Percentiles rank a stretch among this genome's conserved stretches.
phyloP scores from a whole-genome alignment of 805 yeast species.

The Wickerhamiella domercqiae region DNA sequence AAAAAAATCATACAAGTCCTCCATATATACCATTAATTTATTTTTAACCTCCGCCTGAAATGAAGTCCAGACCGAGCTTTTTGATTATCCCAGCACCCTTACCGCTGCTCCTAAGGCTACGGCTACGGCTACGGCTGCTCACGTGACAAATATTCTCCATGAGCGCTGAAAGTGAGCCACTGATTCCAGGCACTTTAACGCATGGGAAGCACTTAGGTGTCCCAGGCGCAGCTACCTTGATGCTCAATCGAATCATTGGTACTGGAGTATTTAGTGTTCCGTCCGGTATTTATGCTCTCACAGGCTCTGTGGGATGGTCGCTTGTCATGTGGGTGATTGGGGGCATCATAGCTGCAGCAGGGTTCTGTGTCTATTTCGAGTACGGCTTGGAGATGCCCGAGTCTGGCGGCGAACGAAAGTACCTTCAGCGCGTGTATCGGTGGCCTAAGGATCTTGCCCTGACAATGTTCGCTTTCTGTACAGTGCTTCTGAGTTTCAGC shows the following conservation, averaged over 20 bases:
- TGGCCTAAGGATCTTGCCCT: constrained; percentile 40
- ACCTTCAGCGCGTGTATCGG: constrained; percentile 41
- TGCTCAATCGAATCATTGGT: constrained; percentile 56
- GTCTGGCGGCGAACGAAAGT: constrained; percentile 57
- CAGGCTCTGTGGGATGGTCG: constrained; percentile 46
- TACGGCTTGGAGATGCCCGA: constrained; percentile 50
- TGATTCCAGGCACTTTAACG: too few species aligned
- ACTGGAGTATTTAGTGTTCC: constrained; percentile 62
- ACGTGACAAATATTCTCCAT: too few species aligned
- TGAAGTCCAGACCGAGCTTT: too few species aligned
- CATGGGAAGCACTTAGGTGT: constrained; percentile 20
- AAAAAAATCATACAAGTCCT: too few species aligned
- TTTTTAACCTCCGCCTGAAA: too few species aligned
- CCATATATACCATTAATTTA: too few species aligned
- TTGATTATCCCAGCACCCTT: too few species aligned
- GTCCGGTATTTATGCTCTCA: constrained; percentile 38
- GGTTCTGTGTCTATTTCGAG: constrained; percentile 44
- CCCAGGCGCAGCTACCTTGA: constrained; percentile 27
- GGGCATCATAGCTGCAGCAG: constrained; percentile 40
- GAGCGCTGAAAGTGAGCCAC: too few species aligned
- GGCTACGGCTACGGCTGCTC: too few species aligned
- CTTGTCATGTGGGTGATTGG: constrained; percentile 48
- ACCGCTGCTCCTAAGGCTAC: too few species aligned
- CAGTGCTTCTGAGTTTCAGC: constrained; percentile 44
- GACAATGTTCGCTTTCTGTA: constrained; percentile 34